Evolutionary conservation across 2,329 filamentous ascomycete genomes (phyloP).

Genomic region (Dactylellina cionopaga): DNA sequence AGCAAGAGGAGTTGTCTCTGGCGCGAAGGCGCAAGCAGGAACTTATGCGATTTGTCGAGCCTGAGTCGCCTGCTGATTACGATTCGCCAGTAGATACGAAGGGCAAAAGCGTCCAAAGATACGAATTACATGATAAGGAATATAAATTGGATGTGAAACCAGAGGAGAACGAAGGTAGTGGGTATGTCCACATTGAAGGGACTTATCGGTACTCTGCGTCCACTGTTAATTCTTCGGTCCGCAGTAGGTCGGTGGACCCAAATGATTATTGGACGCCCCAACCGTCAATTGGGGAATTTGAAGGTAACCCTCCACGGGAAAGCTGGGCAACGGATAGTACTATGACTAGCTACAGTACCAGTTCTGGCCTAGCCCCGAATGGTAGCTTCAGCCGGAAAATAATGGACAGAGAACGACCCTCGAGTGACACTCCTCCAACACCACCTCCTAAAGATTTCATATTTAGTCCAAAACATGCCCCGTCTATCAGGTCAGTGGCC

Average conservation of each 20-base stretch:
- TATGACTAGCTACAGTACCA: slow-evolving; percentile 48
- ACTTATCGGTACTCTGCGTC: slow-evolving; percentile 48
- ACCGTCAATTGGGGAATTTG: slow-evolving; percentile 47
- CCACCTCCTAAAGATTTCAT: slow-evolving; percentile 48
- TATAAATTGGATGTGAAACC: slow-evolving; percentile 24
- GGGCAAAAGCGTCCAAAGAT: slow-evolving; percentile 23
- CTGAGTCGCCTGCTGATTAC: slow-evolving; percentile 35
- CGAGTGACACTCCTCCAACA: slow-evolving; percentile 43
- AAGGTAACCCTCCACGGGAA: slow-evolving; percentile 37
- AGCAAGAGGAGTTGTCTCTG: slow-evolving; percentile 41
- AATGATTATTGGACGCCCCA: slow-evolving; percentile 52
- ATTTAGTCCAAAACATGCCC: slow-evolving; percentile 46
- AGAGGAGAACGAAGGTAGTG: slow-evolving; percentile 19
- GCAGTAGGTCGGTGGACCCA: slow-evolving; percentile 49
- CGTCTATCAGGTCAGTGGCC: slow-evolving; percentile 47
- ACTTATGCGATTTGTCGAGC: slow-evolving; percentile 48
- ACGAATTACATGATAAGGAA: slow-evolving; percentile 49
- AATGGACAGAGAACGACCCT: slow-evolving; percentile 46
- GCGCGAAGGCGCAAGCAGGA: slow-evolving; percentile 41
- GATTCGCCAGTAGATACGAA: slow-evolving; percentile 13
- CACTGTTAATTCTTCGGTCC: slow-evolving; percentile 45
- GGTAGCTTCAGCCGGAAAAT: slow-evolving; percentile 49
- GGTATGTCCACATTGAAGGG: slow-evolving; percentile 45
- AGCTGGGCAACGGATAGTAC: slow-evolving; percentile 49
- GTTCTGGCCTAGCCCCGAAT: slow-evolving; percentile 46